Conservation (phyloP, 2,329 filamentous ascomycete genomes). For the Neoascochyta sp. region DNA sequence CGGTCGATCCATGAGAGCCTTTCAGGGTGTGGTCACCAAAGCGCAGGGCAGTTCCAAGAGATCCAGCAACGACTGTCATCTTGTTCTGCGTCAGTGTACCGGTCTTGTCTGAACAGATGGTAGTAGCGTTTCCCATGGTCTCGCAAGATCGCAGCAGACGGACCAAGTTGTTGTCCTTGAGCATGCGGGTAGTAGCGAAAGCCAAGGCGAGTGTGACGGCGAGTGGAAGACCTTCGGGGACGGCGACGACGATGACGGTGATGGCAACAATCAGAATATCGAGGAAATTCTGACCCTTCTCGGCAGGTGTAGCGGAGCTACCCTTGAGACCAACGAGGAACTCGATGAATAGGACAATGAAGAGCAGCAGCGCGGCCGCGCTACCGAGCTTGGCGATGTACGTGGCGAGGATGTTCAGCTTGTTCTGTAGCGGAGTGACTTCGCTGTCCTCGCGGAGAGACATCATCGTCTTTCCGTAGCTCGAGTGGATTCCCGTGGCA, state of each 20-base stretch:
- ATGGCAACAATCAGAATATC: constrained; percentile 62
- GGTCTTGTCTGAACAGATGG: constrained; percentile 67
- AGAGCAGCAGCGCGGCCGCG: constrained; percentile 72
- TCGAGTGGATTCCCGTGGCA: constrained; percentile 68
- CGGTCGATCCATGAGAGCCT: constrained; percentile 12
- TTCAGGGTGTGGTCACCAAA: constrained; percentile 49
- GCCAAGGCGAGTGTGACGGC: constrained; percentile 66
- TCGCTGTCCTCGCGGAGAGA: constrained; percentile 72
- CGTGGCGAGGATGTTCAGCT: constrained; percentile 72
- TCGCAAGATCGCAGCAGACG: constrained; percentile 64
- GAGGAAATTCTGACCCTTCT: constrained; percentile 71
- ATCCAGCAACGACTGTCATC: constrained; percentile 66
- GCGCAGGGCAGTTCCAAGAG: constrained; percentile 57
- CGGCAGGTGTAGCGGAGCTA: constrained; percentile 55
- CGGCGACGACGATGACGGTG: constrained; percentile 66
- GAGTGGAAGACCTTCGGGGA: constrained; percentile 63
- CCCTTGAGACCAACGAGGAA: constrained; percentile 68
- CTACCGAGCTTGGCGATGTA: constrained; percentile 78
- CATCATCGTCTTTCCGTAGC: constrained; percentile 74
- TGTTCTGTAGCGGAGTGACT: constrained; percentile 73
- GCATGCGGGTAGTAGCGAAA: constrained; percentile 64
- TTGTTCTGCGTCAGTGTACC: constrained; percentile 44
- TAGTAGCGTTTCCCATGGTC: constrained; percentile 68
- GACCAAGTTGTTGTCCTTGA: constrained; percentile 69
- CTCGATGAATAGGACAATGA: constrained; percentile 80